Base-by-base conservation (phyloP, 768 basidiomycete species). In the Mycena indigotica region DNA sequence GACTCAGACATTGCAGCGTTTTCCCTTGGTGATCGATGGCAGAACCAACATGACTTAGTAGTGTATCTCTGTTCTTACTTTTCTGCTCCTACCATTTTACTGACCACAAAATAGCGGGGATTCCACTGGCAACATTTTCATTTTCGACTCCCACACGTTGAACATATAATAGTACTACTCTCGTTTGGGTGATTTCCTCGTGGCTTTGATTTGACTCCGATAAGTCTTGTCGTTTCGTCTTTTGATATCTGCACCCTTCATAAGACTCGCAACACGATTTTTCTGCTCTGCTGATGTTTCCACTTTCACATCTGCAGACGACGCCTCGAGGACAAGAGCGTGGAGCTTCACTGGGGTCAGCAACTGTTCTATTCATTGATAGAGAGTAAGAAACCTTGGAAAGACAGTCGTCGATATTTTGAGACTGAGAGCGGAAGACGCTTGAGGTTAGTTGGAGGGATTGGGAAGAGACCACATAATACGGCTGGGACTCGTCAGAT, bases 341-440 rank as follows among this genome's bases (percentile, higher is more conserved):
- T 85, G 86, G 28, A 88, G 77, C 87, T 89, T 52, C 2, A 46
- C 28, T 46, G 52, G 49, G 45, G 44, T 32, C 8, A 19, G 41
- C 2, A 4, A 26, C 26, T 10, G 10, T 24, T 10, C 26, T 19
- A 28, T n/a, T 32, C 29, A 29, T 35, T 19, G 26, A 49, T 51
- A 30, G n/a, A 23, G 50, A 19, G 48, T 55, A 10, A 25, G 57
- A 69, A 16, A 84, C 91, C 78, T 90, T 92, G 4, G 72, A 62
- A 38, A 93, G 74, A 60, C 86, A 88, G 55, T 92, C 88, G 10
- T 87, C 82, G 17, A 91, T 71, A 60, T 92, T 93, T 65, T 86
- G 83, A 2, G 87, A 73, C 66, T 93, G 91, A 10, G 90, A 91
- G n/a, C 91, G 87, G 60, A 84, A 80, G 1, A 79, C 72, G 1